phyloP scores from a whole-genome alignment of 2,329 filamentous ascomycete genomes.

The Fusarium continuum region DNA sequence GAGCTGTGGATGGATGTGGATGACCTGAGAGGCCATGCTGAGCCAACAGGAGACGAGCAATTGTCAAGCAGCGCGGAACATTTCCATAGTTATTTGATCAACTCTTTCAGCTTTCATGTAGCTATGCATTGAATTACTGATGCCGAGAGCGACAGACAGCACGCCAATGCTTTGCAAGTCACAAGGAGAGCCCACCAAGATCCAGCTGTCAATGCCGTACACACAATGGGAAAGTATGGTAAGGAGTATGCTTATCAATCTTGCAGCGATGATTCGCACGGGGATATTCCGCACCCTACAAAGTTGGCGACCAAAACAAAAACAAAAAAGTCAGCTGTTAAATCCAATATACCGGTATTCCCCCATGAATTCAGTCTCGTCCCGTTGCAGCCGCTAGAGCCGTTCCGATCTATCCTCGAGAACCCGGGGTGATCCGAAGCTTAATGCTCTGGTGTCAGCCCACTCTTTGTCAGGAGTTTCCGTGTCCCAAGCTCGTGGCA shows the following conservation, averaged over 20 bases:
- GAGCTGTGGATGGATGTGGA: slow-evolving; percentile 3
- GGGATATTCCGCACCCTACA: neutral
- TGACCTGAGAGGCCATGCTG: neutral
- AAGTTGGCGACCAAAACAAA: neutral
- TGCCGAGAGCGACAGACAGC: neutral
- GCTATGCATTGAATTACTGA: neutral
- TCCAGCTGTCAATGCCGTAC: neutral
- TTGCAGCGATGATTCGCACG: slow-evolving; percentile 19
- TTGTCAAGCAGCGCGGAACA: slow-evolving; percentile 6
- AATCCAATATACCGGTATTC: too few species aligned
- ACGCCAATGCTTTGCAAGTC: neutral
- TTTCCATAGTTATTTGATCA: neutral
- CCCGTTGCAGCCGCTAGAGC: slow-evolving; percentile 26
- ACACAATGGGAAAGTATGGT: slow-evolving; percentile 18
- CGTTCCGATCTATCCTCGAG: slow-evolving; percentile 36
- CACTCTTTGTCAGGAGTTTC: slow-evolving; percentile 42
- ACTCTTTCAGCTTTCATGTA: neutral
- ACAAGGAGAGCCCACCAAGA: slow-evolving; percentile 3
- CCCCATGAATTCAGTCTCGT: neutral
- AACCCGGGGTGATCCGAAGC: slow-evolving; percentile 39
- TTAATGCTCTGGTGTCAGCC: slow-evolving; percentile 31
- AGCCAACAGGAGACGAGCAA: slow-evolving; percentile 4
- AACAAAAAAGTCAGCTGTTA: neutral
- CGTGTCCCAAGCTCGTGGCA: slow-evolving; percentile 22
- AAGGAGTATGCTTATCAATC: slow-evolving; percentile 35